Conservation (phyloP, 345 rosid genomes). For the Sonneratia caseolaris region DNA sequence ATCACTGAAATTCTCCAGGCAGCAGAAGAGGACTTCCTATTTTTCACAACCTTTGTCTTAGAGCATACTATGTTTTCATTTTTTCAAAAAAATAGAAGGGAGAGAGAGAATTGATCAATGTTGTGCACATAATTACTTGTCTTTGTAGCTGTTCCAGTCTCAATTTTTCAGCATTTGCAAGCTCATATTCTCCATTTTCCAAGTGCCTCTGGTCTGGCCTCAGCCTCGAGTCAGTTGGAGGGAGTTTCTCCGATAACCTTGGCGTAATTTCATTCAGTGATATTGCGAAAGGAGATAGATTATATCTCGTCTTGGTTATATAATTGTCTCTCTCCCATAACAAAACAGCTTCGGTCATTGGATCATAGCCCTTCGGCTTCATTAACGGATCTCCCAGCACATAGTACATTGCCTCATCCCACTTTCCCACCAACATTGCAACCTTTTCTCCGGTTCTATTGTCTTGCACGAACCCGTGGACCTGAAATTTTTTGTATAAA, state of each 20-base stretch:
- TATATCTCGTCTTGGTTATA: slow-evolving; percentile 83
- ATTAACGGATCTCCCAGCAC: slow-evolving; percentile 79
- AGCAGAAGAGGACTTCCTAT: not conserved
- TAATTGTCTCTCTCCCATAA: slow-evolving; percentile 85
- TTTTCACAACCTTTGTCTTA: not conserved
- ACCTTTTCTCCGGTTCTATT: slow-evolving; percentile 94
- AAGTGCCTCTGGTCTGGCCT: slow-evolving; percentile 95
- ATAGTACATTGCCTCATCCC: slow-evolving; percentile 98
- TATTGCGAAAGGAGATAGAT: slow-evolving; percentile 81
- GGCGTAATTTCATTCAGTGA: slow-evolving; percentile 82
- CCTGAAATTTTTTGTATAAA: slow-evolving; percentile 31
- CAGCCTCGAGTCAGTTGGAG: slow-evolving; percentile 94
- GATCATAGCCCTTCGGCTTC: slow-evolving; percentile 94
- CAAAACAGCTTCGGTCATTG: slow-evolving; percentile 88
- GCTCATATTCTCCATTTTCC: slow-evolving; percentile 91
- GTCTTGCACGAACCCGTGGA: slow-evolving; percentile 96
- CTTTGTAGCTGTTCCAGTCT: slow-evolving; percentile 94
- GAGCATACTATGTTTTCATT: not conserved
- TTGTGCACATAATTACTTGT: slow-evolving; percentile 48
- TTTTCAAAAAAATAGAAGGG: not conserved
- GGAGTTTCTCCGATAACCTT: slow-evolving; percentile 64
- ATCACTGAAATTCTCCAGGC: not conserved
- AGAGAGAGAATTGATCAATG: not conserved
- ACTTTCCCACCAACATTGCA: slow-evolving; percentile 89
- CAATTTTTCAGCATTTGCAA: slow-evolving; percentile 87